Evolutionary conservation across 2,329 filamentous ascomycete species (phyloP), one percentile per base, ranked within the genome.

Genomic region (Botrytis porri): DNA sequence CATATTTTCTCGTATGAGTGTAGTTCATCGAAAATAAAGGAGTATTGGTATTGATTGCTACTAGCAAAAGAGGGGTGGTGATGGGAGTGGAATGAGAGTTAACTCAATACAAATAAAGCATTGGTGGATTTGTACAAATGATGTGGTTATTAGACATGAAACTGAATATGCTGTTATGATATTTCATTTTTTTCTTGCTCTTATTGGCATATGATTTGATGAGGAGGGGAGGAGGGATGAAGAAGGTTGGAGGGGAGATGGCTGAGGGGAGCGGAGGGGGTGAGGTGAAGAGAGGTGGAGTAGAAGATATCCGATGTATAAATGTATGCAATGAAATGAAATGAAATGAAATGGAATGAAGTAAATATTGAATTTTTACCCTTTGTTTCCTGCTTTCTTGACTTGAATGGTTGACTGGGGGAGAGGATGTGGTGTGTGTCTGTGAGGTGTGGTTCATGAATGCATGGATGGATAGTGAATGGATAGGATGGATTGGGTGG

Each of bases 131-230:
- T 54, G 35, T 35, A 41, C 35, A 41, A 10, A 57, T 67, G 35
- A 67, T 16, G 25, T 54, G 41, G 35, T 67, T 57, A 41, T n/a
- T 67, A 67, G 64, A 67, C 64, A 67, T 67, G 64, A 54, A 67
- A 57, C 48, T 32, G 25, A 41, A 67, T 35, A 67, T 54, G 45
- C 35, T 67, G 35, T 67, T 29, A 39, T 20, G 35, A 54, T 51
- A 22, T 67, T 67, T 51, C 3, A n/a, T 51, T 51, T 57, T 37
- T 48, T 29, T 57, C 20, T 67, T 1, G 64, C 25, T 54, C 35
- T 67, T 14, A 54, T n/a, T 57, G 41, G 64, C 64, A 67, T 67
- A 67, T 67, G 64, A 10, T 54, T 54, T 54, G 48, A 54, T n/a
- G 48, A n/a, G 6, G 48, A 16, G 48, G 25, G 10, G 48, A 2